A percentile compares a stretch with the other conserved stretches of the same genome.
Evolutionary conservation across 345 rosid species (phyloP).

Genomic region (Microthlaspi erraticum): DNA sequence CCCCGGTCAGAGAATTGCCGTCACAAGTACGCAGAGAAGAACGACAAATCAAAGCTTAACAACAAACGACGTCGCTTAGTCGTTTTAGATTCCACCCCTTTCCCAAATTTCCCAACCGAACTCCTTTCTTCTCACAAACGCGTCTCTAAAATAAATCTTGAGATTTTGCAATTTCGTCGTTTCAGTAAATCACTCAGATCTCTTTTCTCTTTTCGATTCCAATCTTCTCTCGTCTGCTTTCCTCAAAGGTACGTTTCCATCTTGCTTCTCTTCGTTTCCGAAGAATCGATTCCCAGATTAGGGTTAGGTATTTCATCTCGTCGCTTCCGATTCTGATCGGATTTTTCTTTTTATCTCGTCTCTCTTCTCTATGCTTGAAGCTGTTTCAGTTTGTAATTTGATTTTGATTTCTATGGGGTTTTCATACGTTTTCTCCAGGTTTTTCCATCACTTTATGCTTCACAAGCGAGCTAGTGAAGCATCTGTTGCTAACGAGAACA

Average conservation of each 20-base stretch:
- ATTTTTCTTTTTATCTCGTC: background rate
- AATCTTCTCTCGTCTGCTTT: slow-evolving; percentile 53
- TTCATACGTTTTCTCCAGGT: slow-evolving; percentile 58
- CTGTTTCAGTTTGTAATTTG: background rate
- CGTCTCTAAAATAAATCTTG: slow-evolving; percentile 9
- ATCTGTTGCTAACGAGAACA: slow-evolving; percentile 54
- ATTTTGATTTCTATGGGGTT: slow-evolving; percentile 40
- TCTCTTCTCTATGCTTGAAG: background rate
- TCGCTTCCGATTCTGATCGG: slow-evolving; percentile 40
- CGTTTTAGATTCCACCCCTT: background rate
- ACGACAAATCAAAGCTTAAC: slow-evolving; percentile 6
- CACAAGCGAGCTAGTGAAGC: slow-evolving; percentile 87
- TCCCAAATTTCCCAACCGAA: slow-evolving; percentile 23
- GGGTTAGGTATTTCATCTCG: slow-evolving; percentile 44
- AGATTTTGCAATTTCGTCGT: slow-evolving; percentile 27
- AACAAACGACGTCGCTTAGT: slow-evolving; percentile 30
- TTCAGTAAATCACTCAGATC: slow-evolving; percentile 31
- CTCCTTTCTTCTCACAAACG: background rate
- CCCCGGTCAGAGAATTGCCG: slow-evolving; percentile 37
- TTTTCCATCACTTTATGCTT: slow-evolving; percentile 85
- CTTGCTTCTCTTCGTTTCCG: slow-evolving; percentile 38
- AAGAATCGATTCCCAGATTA: slow-evolving; percentile 41
- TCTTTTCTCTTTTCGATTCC: slow-evolving; percentile 46
- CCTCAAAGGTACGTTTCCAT: slow-evolving; percentile 62
- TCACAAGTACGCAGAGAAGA: slow-evolving; percentile 35